phyloP scores from a whole-genome alignment of 129 eudicot species.

The Tanacetum coccineum region DNA sequence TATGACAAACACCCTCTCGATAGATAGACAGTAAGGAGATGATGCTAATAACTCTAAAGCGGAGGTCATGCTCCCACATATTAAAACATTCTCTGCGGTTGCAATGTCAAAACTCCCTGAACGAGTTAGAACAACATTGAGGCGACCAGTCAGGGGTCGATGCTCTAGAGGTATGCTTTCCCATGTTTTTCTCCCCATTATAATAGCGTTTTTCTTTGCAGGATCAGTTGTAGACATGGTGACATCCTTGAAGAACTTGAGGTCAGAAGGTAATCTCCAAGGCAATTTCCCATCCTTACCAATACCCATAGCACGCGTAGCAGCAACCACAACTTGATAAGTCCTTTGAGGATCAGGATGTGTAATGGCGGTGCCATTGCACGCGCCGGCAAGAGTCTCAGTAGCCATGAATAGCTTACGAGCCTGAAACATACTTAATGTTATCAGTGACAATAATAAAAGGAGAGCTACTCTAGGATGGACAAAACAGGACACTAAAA shows the following conservation, averaged over 20 bases:
- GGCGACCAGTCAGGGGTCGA: conserved; percentile 81
- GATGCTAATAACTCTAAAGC: conserved; percentile 72
- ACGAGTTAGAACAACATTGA: conserved; percentile 82
- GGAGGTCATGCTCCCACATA: conserved; percentile 67
- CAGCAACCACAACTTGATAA: conserved; percentile 91
- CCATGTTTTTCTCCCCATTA: conserved; percentile 98
- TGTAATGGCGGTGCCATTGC: conserved; percentile 39
- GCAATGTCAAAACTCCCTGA: conserved; percentile 61
- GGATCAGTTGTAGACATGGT: conserved; percentile 63
- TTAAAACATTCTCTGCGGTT: conserved; percentile 64
- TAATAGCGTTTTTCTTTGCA: conserved; percentile 62
- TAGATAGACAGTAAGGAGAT: conserved; percentile 58
- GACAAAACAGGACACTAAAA: not conserved
- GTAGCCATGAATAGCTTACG: conserved; percentile 44
- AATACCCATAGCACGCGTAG: conserved; percentile 76
- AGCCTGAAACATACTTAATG: conserved; percentile 13
- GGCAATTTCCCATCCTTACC: conserved; percentile 88
- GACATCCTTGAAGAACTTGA: conserved; percentile 75
- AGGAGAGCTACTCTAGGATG: conserved; percentile 6
- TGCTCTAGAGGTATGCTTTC: conserved; percentile 67
- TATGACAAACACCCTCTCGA: conserved; percentile 80
- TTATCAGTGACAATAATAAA: conserved; percentile 8
- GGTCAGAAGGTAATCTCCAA: conserved; percentile 87
- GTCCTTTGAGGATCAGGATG: conserved; percentile 46
- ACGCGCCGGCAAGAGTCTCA: conserved; percentile 26